phyloP scores from a whole-genome alignment of 2,329 filamentous ascomycete genomes.

The Myriangium duriaei region DNA sequence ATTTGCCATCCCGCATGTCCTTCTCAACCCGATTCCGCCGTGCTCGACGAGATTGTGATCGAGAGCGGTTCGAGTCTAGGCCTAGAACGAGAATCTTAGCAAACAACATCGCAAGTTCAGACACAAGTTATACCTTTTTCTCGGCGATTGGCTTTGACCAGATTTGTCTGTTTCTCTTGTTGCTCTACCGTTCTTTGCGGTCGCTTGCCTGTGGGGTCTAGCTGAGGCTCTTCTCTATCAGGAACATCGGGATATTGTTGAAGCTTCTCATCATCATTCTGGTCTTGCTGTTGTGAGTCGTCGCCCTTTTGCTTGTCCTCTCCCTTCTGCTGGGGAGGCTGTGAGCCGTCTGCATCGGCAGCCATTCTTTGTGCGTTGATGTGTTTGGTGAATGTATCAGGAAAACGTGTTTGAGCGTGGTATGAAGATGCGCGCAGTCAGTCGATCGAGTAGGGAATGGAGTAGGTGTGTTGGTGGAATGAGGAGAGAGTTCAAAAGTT shows the following conservation, averaged over 20 bases:
- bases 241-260: conserved; percentile 7
- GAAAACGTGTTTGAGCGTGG: too few relatives aligned
- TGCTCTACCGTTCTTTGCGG: conserved; percentile 30
- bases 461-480: too few relatives aligned
- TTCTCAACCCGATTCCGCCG: conserved; percentile 35
- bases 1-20: conserved; percentile 34
- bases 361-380: not conserved
- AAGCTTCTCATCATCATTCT: conserved; percentile 3
- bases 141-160: conserved; percentile 13
- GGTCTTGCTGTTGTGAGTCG: not conserved
- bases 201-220: conserved; percentile 7
- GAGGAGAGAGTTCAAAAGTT: not conserved
- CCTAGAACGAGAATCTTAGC: too few relatives aligned
- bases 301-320: conserved; percentile 5
- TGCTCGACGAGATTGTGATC: conserved; percentile 34
- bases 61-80: conserved; percentile 31
- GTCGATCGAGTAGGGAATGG: too few relatives aligned
- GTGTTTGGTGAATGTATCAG: too few relatives aligned
- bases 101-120: too few relatives aligned
- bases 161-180: conserved; percentile 34
- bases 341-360: not conserved
- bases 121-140: conserved; percentile 2
- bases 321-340: conserved; percentile 1
- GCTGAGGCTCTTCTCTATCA: conserved; percentile 9
- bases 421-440: too few relatives aligned